Evolutionary conservation across 192 early-diverging fungal species (phyloP).

Genomic region (Backusella tuberculispora): DNA sequence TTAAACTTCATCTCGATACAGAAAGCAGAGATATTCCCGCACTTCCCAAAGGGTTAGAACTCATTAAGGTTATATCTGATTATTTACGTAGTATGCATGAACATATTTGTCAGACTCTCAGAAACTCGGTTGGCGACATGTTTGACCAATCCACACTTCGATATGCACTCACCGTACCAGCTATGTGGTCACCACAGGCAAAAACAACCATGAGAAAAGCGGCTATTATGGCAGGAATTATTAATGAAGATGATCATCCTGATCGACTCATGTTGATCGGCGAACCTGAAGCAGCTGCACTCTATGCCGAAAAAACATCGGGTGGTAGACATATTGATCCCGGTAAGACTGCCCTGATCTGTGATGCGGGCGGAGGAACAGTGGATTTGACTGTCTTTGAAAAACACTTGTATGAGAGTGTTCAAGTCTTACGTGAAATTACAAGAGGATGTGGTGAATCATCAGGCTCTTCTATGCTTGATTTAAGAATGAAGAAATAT

Average conservation of each 20-base stretch:
- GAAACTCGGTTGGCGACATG: constrained; percentile 26
- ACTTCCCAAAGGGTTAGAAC: constrained; percentile 50
- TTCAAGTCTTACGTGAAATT: constrained; percentile 45
- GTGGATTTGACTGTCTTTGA: constrained; percentile 48
- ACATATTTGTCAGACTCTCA: constrained; percentile 35
- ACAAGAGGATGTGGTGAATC: constrained; percentile 57
- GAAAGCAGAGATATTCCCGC: constrained; percentile 42
- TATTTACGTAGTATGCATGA: constrained; percentile 49
- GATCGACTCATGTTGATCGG: constrained; percentile 45
- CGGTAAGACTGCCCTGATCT: constrained; percentile 51
- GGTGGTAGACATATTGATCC: constrained; percentile 43
- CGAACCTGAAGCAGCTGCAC: constrained; percentile 53
- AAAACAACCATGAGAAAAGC: constrained; percentile 53
- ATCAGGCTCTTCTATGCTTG: constrained; percentile 53
- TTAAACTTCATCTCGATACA: constrained; percentile 54
- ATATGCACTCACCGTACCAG: constrained; percentile 53
- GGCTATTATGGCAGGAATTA: constrained; percentile 47
- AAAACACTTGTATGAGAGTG: background rate
- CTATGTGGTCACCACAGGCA: constrained; percentile 54
- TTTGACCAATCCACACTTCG: constrained; percentile 44
- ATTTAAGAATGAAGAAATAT: constrained; percentile 50
- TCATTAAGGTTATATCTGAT: constrained; percentile 54
- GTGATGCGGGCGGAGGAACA: constrained; percentile 60
- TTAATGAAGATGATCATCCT: constrained; percentile 44
- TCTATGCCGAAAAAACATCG: constrained; percentile 51